Conservation (phyloP, 768 basidiomycete genomes). For the Kwoniella pini region DNA sequence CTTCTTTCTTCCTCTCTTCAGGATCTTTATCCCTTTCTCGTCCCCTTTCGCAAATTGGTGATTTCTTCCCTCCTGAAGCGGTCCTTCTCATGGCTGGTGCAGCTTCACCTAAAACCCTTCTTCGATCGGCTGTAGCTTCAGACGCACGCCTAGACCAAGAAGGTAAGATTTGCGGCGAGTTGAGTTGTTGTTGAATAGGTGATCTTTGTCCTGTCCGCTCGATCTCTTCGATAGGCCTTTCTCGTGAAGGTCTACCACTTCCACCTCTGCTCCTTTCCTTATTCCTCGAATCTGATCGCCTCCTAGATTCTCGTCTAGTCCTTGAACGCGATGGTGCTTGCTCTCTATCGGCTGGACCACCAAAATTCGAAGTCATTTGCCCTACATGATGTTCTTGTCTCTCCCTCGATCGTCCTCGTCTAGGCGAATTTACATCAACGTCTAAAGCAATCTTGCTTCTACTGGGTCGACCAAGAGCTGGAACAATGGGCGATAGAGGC, state of each 20-base stretch:
- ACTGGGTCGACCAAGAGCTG: slow-evolving; percentile 8
- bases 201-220: not conserved
- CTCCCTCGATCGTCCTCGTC: slow-evolving; percentile 40
- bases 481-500: slow-evolving; percentile 10
- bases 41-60: slow-evolving; percentile 2
- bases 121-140: slow-evolving; percentile 10
- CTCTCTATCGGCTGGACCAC: slow-evolving; percentile 36
- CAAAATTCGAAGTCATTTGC: slow-evolving; percentile 8
- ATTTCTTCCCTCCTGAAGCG: slow-evolving; percentile 9
- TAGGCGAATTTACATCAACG: slow-evolving; percentile 11
- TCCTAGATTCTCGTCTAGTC: slow-evolving; percentile 14
- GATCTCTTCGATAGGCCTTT: slow-evolving; percentile 3
- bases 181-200: not conserved
- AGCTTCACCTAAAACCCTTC: slow-evolving; percentile 3
- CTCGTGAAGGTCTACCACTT: slow-evolving; percentile 3
- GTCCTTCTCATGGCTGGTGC: slow-evolving; percentile 20
- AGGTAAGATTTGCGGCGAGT: slow-evolving; percentile 31
- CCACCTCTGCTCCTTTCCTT: slow-evolving; percentile 10
- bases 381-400: slow-evolving; percentile 24
- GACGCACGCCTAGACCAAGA: slow-evolving; percentile 29
- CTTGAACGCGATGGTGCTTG: slow-evolving; percentile 37
- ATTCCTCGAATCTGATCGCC: slow-evolving; percentile 27
- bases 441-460: slow-evolving; percentile 9
- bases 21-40: slow-evolving; percentile 5
- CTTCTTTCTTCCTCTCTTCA: slow-evolving; percentile 16